Base-by-base conservation (phyloP, 2,329 filamentous ascomycete species). In the Sclerotinia borealis region DNA sequence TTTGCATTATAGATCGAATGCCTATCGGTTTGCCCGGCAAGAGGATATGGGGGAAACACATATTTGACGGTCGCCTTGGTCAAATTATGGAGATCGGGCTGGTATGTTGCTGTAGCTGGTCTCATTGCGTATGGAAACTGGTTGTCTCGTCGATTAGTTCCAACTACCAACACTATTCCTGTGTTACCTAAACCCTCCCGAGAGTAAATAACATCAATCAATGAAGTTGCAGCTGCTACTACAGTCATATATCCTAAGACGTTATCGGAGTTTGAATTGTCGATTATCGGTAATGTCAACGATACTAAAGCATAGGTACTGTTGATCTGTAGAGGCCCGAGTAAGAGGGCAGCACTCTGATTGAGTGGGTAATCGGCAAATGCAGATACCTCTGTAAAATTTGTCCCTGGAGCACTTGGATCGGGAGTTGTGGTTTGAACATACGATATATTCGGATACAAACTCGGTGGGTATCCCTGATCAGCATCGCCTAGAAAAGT, bases 161-260 rank as follows among this genome's bases (percentile, higher is more conserved):
- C 90, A 48, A 95, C 77, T 7, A 96, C 74, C 29, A 96, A 77
- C 1, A 90, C 85, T 19, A 87, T 77, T 7, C 91, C 92, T 0
- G 86, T 90, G 0, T 80, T 74, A 29, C 86, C 90, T 10, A 96
- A 73, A 1, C 91, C 91, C 73, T 92, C 89, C 2, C 80, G 77
- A 1, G 88, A 89, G 22, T 78, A 76, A 31, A 87, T 78, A 1
- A 92, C 82, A 50, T 81, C 75, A n/a, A 86, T 78, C 4, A 95
- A 79, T 1, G 88, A 81, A 4, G 78, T 77, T 1, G 88, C 88
- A 63, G 90, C 84, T 62, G 90, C 83, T n/a, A 96, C 80, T 2
- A 93, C 78, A 1, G 92, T 96, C 78, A 96, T 83, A 79, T 92
- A 96, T 1, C 91, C 93, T 6, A 96, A 80, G 0, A 93, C 83